Base-by-base conservation (phyloP, 495 filamentous ascomycete species). In the Platismatia glauca region DNA sequence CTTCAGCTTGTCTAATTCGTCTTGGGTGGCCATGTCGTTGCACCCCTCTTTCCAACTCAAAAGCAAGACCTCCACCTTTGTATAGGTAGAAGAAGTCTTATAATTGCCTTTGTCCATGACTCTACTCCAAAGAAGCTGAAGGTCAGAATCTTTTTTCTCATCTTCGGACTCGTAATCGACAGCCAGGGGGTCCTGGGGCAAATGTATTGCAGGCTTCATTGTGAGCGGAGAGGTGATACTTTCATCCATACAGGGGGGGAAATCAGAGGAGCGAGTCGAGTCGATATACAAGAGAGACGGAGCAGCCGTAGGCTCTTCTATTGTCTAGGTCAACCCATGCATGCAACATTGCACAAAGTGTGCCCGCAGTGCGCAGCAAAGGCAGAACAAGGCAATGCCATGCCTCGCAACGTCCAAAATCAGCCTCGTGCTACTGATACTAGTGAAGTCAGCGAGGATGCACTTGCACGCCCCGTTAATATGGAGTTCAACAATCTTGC, bases 1-100 rank as follows among this genome's bases (percentile, higher is more conserved):
- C 7, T 58, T 67, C 0, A 68, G 62, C 9, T 24, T 37, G 0
- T 43, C n/a, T 7, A 70, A 58, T 38, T 70, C 64, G 3, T 41
- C 57, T 39, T 46, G 37, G 1, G 60, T 62, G 1, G n/a, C 22
- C 20, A 69, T 13, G 18, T 69, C 64, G 31, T 52, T 16, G 1
- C 38, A 56, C 18, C 22, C 35, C 9, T 62, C 31, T 0, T 6
- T 31, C 67, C 67, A 69, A 37, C 64, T 58, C 16, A 69, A 56
- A 0, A 69, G 57, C 15, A 69, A 50, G 2, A 67, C 67, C 33
- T 50, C 64, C 27, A 69, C 64, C 9, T 65, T 62, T 22, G 62
- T 46, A n/a, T 69, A 69, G 0, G n/a, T 22, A 4, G 55, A 50
- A 20, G 64, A 43, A 22, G n/a, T 53, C 8, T 38, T n/a, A 46